These are phyloP conservation scores for Bipolaris gigantea DNA, from an alignment of 2,329 filamentous ascomycete genomes.

Conservation along the genomic window DNA sequence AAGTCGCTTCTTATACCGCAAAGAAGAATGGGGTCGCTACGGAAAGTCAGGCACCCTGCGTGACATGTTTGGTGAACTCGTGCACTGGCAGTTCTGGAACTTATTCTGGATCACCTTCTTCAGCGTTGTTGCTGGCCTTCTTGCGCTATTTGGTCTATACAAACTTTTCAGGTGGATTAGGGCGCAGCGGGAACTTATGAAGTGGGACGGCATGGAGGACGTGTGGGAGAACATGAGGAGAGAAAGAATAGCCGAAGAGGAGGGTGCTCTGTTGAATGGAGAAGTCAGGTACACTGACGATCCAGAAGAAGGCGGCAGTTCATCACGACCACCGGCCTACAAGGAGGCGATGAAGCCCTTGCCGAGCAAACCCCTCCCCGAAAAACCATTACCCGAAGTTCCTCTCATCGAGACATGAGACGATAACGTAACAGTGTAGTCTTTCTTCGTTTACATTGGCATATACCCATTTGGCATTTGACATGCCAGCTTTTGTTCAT, in stretches of 20 bases:
- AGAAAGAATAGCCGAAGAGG: slow-evolving; percentile 27
- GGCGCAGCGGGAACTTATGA: slow-evolving; percentile 33
- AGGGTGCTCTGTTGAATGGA: slow-evolving; percentile 22
- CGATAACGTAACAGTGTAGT: neutral
- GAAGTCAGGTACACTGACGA: slow-evolving; percentile 29
- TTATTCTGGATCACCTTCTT: slow-evolving; percentile 27
- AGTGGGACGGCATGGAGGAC: slow-evolving; percentile 40
- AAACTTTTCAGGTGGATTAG: slow-evolving; percentile 24
- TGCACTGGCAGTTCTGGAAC: slow-evolving; percentile 31
- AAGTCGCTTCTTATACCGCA: slow-evolving; percentile 30
- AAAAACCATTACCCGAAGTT: slow-evolving; percentile 40
- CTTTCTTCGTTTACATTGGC: neutral
- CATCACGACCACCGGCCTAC: slow-evolving; percentile 7
- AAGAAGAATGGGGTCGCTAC: slow-evolving; percentile 35
- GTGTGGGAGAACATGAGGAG: slow-evolving; percentile 36
- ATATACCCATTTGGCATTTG: neutral
- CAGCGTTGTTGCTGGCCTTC: slow-evolving; percentile 19
- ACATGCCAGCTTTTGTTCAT: neutral
- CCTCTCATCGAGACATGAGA: slow-evolving; percentile 38
- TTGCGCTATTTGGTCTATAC: slow-evolving; percentile 24
- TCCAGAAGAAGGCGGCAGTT: slow-evolving; percentile 20
- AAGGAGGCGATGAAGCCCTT: slow-evolving; percentile 24
- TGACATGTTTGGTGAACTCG: slow-evolving; percentile 27
- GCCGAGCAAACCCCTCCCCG: slow-evolving; percentile 39
- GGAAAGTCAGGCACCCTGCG: slow-evolving; percentile 38